Percentiles rank a stretch among this genome's conserved stretches.
These are phyloP conservation scores for Mucuna pruriens DNA, from an alignment of 306 rosid species.

Conservation along the genomic window DNA sequence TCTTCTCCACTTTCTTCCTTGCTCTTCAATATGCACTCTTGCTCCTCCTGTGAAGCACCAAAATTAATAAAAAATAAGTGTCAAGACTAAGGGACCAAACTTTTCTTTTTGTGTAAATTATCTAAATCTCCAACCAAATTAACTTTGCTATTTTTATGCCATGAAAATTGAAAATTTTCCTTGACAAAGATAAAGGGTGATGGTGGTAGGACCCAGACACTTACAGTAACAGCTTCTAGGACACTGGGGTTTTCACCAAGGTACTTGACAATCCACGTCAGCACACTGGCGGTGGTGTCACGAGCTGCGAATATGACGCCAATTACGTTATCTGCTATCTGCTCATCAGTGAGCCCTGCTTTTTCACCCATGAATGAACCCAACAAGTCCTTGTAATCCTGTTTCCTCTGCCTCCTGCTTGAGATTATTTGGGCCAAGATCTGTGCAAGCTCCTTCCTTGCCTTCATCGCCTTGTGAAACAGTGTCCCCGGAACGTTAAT, in stretches of 20 bases:
- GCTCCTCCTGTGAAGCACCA: conserved; percentile 66
- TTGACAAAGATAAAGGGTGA: conserved; percentile 21
- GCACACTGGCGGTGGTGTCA: conserved; percentile 94
- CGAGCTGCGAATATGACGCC: conserved; percentile 98
- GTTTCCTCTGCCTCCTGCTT: conserved; percentile 61
- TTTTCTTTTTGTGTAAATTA: too few species aligned
- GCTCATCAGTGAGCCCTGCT: conserved; percentile 84
- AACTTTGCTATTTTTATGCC: not conserved
- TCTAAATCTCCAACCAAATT: too few species aligned
- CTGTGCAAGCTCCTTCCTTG: conserved; percentile 81
- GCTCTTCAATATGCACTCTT: conserved; percentile 58
- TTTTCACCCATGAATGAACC: conserved; percentile 87
- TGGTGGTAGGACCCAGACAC: conserved; percentile 49
- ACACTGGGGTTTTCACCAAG: conserved; percentile 83
- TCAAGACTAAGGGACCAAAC: not conserved
- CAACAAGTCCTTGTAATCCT: conserved; percentile 66
- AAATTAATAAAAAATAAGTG: not conserved
- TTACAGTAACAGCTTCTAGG: conserved; percentile 85
- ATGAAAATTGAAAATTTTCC: not conserved
- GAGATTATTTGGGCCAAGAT: conserved; percentile 78
- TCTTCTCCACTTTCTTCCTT: conserved; percentile 60
- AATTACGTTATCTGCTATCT: conserved; percentile 88
- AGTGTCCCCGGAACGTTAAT: conserved; percentile 86
- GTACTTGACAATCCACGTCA: conserved; percentile 91
- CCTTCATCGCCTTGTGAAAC: conserved; percentile 88